Base-by-base conservation (phyloP, 1,284 basidiomycete genomes). In the Leccinum fuscescens region DNA sequence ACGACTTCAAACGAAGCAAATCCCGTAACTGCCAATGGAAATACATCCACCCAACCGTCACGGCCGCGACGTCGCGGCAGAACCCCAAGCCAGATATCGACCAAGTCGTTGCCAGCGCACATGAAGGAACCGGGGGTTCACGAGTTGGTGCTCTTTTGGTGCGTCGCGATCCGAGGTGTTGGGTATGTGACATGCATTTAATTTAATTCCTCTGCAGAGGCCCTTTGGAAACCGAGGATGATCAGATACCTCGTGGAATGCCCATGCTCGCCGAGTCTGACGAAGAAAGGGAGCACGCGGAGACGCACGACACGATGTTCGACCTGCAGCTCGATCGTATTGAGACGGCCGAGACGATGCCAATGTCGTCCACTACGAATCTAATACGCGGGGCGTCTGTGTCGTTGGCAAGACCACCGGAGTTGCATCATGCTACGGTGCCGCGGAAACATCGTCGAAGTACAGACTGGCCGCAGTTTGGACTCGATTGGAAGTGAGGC, bases 111-210 rank as follows among this genome's bases (percentile, higher is more conserved):
- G 44, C 90, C 89, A 4, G 82, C 79, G 24, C 91, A 92, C 67
- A 88, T 84, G 77, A 90, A 90, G 72, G 89, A 92, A 65, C 88
- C 89, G 0, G 90, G 89, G 8, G 89, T 90, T 57, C 80, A 87
- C 57, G 89, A 92, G 69, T 78, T 92, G 31, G 90, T 92, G 6
- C 84, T 92, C 59, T 83, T 83, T 62, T 78, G 86, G 88, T 89
- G 64, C 64, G 77, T 29, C 55, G 8, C 20, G 4, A 7, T 51
- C 5, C 8, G 39, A 22, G 3, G 15, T 29, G 29, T 42, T 60
- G 29, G 22, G 22, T 3, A 12, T 39, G 8, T n/a, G 29, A n/a
- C 27, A 51, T 31, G 29, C 29, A 31, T 31, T 12, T 27, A 11
- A 11, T n/a, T 17, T 51, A 6, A 35, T 9, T 35, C 20, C 4